Base-by-base conservation (phyloP, 208 protist species). In the Wallacemonas sp. region DNA sequence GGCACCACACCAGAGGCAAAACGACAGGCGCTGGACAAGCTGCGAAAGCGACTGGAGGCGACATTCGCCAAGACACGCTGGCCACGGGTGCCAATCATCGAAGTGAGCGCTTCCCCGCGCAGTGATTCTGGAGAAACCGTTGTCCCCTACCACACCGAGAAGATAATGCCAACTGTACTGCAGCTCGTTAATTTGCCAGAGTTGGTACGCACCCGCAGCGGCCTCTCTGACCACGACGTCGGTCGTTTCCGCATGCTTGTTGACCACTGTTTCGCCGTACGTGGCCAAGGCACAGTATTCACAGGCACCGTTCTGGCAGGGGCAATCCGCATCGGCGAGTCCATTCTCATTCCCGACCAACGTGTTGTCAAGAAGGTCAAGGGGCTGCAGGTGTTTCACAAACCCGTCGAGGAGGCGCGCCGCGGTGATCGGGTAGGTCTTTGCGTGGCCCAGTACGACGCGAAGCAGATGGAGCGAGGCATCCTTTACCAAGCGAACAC, bases 181-280 rank as follows among this genome's bases (percentile, higher is more conserved):
- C 34, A 17, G 21, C 52, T 68, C 3, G 66, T 87, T 9, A 60
- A 81, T 41, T 57, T 73, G 6, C 26, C n/a, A 1, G 58, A 33
- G 13, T 36, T 86, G 29, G 75, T 73, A 29, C 17, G 55, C n/a
- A 0, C 17, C 21, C 21, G 64, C 33, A 24, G 22, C 39, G 12
- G 30, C 8, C 2, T 55, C 52, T 21, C 55, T 61, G 21, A 58
- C 61, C 13, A 71, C 79, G 6, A 21, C 24, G 0, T 30, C 38
- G 33, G 39, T 5, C 19, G 34, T 12, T 98, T 99, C 48, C 67
- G 97, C 46, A 96, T 98, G 84, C 83, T 96, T 29, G 83, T 99
- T 61, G 98, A 99, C 72, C 98, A 99, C 78, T 99, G 98, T 85
- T 99, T 99, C 78, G 79, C 81, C 17, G 91, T 99, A 34, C 92